Percentiles rank a stretch among this genome's conserved stretches.
Conservation (phyloP, 2,329 filamentous ascomycete species). For the Pyrenochaeta sp. region DNA sequence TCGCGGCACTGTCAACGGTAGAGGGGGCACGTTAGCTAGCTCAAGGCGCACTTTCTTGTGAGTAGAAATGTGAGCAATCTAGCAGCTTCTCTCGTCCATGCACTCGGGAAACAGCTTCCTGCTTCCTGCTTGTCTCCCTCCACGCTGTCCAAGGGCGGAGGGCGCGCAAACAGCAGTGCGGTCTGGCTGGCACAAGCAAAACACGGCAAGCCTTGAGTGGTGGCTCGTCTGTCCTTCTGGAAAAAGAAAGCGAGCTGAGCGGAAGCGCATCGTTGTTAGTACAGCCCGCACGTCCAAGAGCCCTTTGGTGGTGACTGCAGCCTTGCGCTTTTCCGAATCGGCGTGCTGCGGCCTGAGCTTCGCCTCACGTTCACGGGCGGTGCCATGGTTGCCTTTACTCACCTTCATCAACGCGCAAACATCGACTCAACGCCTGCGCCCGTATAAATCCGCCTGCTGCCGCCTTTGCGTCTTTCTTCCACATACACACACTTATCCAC, state of each 20-base stretch:
- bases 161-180: constrained; percentile 1
- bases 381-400: constrained; percentile 19
- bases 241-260: background rate
- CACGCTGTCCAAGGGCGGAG: background rate
- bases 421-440: constrained; percentile 6
- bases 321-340: constrained; percentile 30
- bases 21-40: too few species aligned
- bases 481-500: constrained; percentile 2
- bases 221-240: background rate
- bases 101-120: constrained; percentile 6
- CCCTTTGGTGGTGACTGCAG: constrained; percentile 20
- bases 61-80: background rate
- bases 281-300: constrained; percentile 1
- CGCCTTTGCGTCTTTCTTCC: constrained; percentile 9
- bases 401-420: constrained; percentile 20
- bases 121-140: background rate
- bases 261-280: background rate
- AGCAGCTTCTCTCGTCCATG: constrained; percentile 7
- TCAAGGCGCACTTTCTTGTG: background rate
- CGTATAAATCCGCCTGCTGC: constrained; percentile 20
- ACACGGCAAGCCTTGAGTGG: constrained; percentile 9
- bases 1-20: too few species aligned
- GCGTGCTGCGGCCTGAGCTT: constrained; percentile 25
- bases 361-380: constrained; percentile 18
- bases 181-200: background rate